Evolutionary conservation across 106 monocot genomes (phyloP), one percentile per base, ranked within the genome.

Genomic region (Phalaenopsis aphrodite): DNA sequence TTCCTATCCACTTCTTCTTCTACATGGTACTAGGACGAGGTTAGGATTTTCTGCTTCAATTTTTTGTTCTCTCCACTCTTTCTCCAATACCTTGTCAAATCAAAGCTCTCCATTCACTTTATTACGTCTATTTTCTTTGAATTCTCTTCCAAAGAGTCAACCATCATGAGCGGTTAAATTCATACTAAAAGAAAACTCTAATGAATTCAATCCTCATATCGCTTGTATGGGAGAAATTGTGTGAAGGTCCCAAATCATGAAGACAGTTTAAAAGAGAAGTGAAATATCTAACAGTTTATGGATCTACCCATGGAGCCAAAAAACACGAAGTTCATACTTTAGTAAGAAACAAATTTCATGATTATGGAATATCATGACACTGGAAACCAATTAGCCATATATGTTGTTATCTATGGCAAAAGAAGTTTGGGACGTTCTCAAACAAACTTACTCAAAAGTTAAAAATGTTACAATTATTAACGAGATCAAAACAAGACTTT

Each of bases 361-460:
- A 68, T 57, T 61, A 42, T 73, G 11, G 41, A 73, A 73, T 41
- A 39, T 55, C 4, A 73, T 73, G 36, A 42, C 55, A 2, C 72
- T 14, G 14, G 72, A 24, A 3, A 72, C 73, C 16, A 55, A 48
- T 73, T 30, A 56, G 46, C 48, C 49, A 24, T 80, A 49, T 14
- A 80, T 80, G 80, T 73, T 80, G 15, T 72, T 80, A 16, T 39
- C 42, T 15, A 80, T 17, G 14, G 49, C 80, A 39, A 42, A 80
- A 18, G 24, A 55, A 55, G 73, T 80, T 37, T 80, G 72, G 72
- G 52, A 48, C 17, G 42, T 16, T 14, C 10, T 80, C 19, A 9
- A 66, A 45, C 43, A 21, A 52, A 11, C 14, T 2, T 52, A 52
- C 52, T 52, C 14, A 52, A 52, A 52, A 52, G 9, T 52, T 2